phyloP scores from a whole-genome alignment of 2,329 filamentous ascomycete genomes.

The Pseudopithomyces maydicus region DNA sequence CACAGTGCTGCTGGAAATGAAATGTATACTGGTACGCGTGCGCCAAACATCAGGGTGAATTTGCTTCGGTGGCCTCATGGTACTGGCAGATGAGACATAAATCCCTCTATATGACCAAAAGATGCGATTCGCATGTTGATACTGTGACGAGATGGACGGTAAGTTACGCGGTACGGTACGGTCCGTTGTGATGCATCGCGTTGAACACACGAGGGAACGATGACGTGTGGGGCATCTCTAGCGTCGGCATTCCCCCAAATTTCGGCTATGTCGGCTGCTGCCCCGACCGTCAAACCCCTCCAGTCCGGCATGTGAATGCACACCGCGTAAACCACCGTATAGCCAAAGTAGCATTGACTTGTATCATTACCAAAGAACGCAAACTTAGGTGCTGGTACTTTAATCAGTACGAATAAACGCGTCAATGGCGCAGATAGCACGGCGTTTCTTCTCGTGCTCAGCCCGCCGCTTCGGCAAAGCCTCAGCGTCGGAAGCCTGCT shows the following conservation, averaged over 20 bases:
- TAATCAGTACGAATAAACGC: not conserved
- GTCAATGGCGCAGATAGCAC: constrained; percentile 23
- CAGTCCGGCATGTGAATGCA: not conserved
- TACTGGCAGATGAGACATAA: too few species aligned
- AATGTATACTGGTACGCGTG: too few species aligned
- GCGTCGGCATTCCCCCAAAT: not conserved
- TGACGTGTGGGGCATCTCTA: not conserved
- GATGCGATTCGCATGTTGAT: too few species aligned
- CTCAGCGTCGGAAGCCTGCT: constrained; percentile 37
- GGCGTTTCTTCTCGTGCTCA: constrained; percentile 27
- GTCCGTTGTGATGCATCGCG: not conserved
- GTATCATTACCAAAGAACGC: too few species aligned
- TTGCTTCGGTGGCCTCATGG: too few species aligned
- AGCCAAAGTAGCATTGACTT: not conserved
- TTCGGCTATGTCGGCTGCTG: constrained; percentile 1
- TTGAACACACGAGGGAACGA: not conserved
- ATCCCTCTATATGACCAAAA: too few species aligned
- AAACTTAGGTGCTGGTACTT: too few species aligned
- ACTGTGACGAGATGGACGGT: not conserved
- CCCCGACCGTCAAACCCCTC: not conserved
- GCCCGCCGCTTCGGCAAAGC: constrained; percentile 9
- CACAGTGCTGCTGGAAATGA: too few species aligned
- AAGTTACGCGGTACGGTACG: not conserved
- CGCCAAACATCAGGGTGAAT: too few species aligned
- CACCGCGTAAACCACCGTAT: not conserved